Evolutionary conservation across 2,329 filamentous ascomycete species (phyloP), one percentile per base, ranked within the genome.

Genomic region (Monilinia aucupariae): DNA sequence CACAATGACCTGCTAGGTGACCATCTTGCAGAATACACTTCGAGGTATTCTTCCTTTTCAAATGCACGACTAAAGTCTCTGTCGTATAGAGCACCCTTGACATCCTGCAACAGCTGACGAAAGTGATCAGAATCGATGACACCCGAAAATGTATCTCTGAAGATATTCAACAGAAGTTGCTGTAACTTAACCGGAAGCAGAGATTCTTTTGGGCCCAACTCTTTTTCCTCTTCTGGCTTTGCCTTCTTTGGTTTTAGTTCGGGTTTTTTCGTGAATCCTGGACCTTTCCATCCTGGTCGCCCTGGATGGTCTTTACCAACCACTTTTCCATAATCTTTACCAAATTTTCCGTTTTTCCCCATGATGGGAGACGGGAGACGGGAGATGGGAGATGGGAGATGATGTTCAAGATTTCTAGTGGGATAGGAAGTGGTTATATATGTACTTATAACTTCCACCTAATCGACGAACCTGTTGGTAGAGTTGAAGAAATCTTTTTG

Each of bases 1-100:
- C 88, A 91, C 59, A 97, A 77, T 0, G 92, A 89, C 60, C 94
- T 82, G 59, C 89, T 89, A 1, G 93, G 90, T 75, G 92, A 96
- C 92, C 93, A 99, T 70, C 94, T 80, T 61, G 91, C 84, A 10
- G 91, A 91, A 78, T 99, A 99, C 12, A 89, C 90, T 65, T 89
- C 85, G 22, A 97, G 81, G 69, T 88, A 83, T 51, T 88, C 85
- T 62, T 85, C 81, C 52, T 80, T 81, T 0, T 85, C 86, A 76
- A 97, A 99, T 0, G 93, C 93, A 20, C 80, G 78, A 15, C 81
- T 81, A 76, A 97, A 97, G 74, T 97, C 90, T 39, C 94, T 85
- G 64, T 89, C 86, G 74, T 88, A 97, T 10, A 99, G 81, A 67
- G 93, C 90, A 9, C 86, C 81, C 75, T 97, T 99, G 66, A 97